phyloP scores from a whole-genome alignment of 2,329 filamentous ascomycete species.

The Helminthosporium solani region DNA sequence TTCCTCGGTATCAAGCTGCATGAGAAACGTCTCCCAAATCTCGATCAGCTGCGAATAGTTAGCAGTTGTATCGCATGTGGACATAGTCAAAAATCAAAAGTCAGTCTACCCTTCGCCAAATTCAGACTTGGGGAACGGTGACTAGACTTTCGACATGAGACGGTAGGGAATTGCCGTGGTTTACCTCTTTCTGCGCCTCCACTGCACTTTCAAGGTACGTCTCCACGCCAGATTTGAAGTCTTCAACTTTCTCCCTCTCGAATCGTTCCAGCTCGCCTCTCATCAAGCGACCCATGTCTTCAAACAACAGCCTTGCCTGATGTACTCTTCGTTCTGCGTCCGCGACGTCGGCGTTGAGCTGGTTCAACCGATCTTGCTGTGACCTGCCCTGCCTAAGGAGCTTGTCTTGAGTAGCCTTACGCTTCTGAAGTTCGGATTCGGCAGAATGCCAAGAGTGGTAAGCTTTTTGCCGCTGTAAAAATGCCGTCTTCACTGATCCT shows the following conservation, averaged over 20 bases:
- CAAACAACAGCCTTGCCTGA: conserved; percentile 84
- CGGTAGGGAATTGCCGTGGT: conserved; percentile 35
- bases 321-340: conserved; percentile 93
- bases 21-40: conserved; percentile 96
- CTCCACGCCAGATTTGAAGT: conserved; percentile 97
- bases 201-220: conserved; percentile 96
- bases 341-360: conserved; percentile 88
- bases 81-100: no score
- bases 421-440: conserved; percentile 87
- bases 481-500: conserved; percentile 90
- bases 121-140: no score
- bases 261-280: conserved; percentile 87
- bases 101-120: no score
- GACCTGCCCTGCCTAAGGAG: conserved; percentile 91
- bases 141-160: not conserved
- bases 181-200: conserved; percentile 96
- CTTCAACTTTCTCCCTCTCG: conserved; percentile 95
- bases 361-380: conserved; percentile 91
- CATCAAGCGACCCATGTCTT: conserved; percentile 97
- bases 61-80: conserved; percentile 9
- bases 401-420: conserved; percentile 87
- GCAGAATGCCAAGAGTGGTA: conserved; percentile 93
- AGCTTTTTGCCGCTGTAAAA: conserved; percentile 88
- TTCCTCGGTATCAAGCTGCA: conserved; percentile 93
- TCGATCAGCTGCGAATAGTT: conserved; percentile 62